Conservation (phyloP, 2,329 filamentous ascomycete genomes). For the Trichoderma gracile region DNA sequence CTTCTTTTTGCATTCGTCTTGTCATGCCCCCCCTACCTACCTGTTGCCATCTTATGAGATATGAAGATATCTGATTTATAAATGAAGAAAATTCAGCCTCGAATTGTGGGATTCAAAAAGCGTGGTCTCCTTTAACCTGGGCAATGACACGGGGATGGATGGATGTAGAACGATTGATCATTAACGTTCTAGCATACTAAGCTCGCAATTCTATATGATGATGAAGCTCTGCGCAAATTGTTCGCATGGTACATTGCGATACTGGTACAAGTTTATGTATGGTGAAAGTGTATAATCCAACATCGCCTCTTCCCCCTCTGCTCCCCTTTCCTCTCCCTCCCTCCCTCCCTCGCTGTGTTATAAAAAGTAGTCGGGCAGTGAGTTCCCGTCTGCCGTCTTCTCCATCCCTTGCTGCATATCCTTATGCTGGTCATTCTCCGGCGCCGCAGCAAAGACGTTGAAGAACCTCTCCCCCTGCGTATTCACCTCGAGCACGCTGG, state of each 20-base stretch:
- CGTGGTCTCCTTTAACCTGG: slow-evolving; percentile 1
- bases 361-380: slow-evolving; percentile 72
- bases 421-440: slow-evolving; percentile 90
- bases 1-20: slow-evolving; percentile 14
- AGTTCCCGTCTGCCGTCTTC: slow-evolving; percentile 63
- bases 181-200: slow-evolving; percentile 10
- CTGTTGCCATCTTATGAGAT: slow-evolving; percentile 14
- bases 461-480: slow-evolving; percentile 92
- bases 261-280: slow-evolving; percentile 8
- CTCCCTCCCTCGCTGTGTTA: slow-evolving; percentile 38
- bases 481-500: slow-evolving; percentile 93
- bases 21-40: background rate
- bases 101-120: slow-evolving; percentile 13
- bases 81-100: background rate
- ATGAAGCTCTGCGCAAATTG: background rate
- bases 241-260: slow-evolving; percentile 1
- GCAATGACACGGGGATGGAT: background rate
- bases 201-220: slow-evolving; percentile 22
- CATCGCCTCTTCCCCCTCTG: too few species aligned
- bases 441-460: slow-evolving; percentile 96
- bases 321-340: background rate
- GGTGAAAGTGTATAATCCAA: background rate
- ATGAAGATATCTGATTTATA: slow-evolving; percentile 15
- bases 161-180: background rate
- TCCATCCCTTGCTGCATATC: slow-evolving; percentile 78